These are phyloP conservation scores for Martensiomyces pterosporus DNA, from an alignment of 192 early-diverging fungal genomes.

Conservation along the genomic window DNA sequence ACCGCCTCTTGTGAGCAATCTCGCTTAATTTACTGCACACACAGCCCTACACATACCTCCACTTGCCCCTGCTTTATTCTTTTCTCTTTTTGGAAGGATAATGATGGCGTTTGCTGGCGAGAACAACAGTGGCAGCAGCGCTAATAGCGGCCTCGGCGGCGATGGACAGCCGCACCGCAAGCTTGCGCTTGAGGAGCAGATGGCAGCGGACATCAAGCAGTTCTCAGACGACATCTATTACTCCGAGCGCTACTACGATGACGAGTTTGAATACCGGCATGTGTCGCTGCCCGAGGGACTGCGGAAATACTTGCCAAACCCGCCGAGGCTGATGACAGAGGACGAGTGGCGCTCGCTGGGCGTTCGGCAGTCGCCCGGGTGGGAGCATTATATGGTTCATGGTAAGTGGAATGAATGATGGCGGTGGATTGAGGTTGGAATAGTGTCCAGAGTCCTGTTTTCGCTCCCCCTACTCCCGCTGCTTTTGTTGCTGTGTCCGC, in stretches of 20 bases:
- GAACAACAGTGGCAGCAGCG: slow-evolving; percentile 18
- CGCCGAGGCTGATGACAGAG: slow-evolving; percentile 34
- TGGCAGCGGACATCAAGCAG: slow-evolving; percentile 19
- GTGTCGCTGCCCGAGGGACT: slow-evolving; percentile 42
- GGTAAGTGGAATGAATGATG: no score
- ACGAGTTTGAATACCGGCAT: slow-evolving; percentile 44
- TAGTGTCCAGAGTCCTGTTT: no score
- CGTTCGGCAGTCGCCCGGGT: slow-evolving; percentile 46
- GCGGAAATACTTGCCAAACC: slow-evolving; percentile 42
- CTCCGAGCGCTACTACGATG: slow-evolving; percentile 47
- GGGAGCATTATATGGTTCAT: slow-evolving; percentile 50
- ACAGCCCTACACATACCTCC: no score
- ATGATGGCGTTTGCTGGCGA: slow-evolving; percentile 28
- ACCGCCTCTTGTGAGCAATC: no score
- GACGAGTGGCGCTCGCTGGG: slow-evolving; percentile 39
- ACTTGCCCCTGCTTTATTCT: neutral
- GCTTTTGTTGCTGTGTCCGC: no score
- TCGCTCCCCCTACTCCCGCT: no score
- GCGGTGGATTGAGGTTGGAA: no score
- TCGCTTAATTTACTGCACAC: no score
- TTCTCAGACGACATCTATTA: slow-evolving; percentile 36
- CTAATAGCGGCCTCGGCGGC: no score
- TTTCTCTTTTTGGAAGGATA: neutral
- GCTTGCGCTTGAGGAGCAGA: slow-evolving; percentile 22
- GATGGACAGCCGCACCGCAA: no score